Conservation (phyloP, 139 green algal species). For the Raphidocelis subcapitata region DNA sequence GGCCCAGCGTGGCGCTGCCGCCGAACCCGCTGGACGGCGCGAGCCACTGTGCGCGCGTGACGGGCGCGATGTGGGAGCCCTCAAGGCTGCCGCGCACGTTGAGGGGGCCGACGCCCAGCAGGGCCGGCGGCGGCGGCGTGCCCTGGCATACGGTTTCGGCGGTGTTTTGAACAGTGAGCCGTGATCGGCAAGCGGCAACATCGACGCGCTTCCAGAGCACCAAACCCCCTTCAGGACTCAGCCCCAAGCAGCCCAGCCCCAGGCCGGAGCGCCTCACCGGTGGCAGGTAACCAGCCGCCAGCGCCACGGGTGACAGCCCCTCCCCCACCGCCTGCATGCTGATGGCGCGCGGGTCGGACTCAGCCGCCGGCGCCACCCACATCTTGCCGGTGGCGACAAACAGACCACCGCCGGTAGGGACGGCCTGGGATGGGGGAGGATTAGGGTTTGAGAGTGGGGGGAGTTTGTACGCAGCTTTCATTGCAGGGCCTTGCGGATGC, state of each 20-base stretch:
- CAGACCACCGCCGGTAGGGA: slow-evolving; percentile 77
- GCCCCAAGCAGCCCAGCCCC: no score
- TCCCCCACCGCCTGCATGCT: slow-evolving; percentile 61
- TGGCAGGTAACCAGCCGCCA: slow-evolving; percentile 74
- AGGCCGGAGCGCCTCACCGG: slow-evolving; percentile 29
- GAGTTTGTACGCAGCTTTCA: no score
- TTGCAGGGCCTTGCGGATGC: no score
- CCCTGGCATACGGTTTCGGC: no score
- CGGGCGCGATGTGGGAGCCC: slow-evolving; percentile 66
- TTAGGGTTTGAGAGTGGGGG: no score
- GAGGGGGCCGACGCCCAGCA: slow-evolving; percentile 40
- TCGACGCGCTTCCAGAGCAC: no score
- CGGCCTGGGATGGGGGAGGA: no score
- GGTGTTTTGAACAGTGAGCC: no score
- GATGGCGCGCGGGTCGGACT: slow-evolving; percentile 82
- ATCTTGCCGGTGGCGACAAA: slow-evolving; percentile 75
- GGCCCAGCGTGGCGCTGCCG: slow-evolving; percentile 9
- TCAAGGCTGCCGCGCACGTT: slow-evolving; percentile 49
- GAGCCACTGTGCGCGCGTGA: slow-evolving; percentile 49
- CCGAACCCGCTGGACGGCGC: slow-evolving; percentile 1
- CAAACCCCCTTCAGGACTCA: no score
- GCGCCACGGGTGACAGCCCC: slow-evolving; percentile 60
- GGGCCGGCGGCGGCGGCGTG: background rate
- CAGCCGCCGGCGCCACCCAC: slow-evolving; percentile 73
- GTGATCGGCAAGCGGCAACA: slow-evolving; percentile 4